phyloP scores from a whole-genome alignment of 768 basidiomycete species.

The Phallus indusiatus region DNA sequence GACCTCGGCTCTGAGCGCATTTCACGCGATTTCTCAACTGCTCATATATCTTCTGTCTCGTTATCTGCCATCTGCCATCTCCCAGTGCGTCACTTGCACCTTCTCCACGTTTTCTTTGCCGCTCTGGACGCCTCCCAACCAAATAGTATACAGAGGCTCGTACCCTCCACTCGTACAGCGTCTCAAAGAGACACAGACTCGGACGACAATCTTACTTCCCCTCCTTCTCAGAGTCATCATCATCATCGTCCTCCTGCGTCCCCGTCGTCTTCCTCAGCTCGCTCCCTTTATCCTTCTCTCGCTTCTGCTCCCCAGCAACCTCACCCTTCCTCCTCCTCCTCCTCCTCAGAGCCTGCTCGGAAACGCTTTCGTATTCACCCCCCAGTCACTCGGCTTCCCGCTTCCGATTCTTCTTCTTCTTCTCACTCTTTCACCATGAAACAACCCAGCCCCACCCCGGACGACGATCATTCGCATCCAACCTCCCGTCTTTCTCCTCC shows the following conservation, averaged over 20 bases:
- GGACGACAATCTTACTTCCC: slow-evolving; percentile 14
- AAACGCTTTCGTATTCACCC: slow-evolving; percentile 62
- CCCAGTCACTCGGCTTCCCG: slow-evolving; percentile 21
- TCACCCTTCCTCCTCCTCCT: slow-evolving; percentile 10
- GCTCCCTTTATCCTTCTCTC: background rate
- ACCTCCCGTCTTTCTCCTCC: slow-evolving; percentile 32
- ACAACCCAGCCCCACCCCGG: slow-evolving; percentile 37
- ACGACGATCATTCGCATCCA: slow-evolving; percentile 35
- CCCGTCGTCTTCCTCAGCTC: background rate
- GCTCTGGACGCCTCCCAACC: slow-evolving; percentile 21
- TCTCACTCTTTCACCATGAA: slow-evolving; percentile 16
- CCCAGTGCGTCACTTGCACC: background rate
- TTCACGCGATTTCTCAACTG: no score
- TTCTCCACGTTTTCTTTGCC: slow-evolving; percentile 17
- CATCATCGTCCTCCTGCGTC: no score
- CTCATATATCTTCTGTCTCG: no score
- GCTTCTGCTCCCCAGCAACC: background rate
- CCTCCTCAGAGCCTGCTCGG: slow-evolving; percentile 34
- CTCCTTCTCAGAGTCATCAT: background rate
- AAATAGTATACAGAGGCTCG: slow-evolving; percentile 31
- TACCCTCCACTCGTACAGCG: slow-evolving; percentile 58
- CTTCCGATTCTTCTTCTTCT: slow-evolving; percentile 26
- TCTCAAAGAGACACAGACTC: slow-evolving; percentile 55
- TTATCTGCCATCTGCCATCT: background rate
- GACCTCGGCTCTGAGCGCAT: no score